Base-by-base conservation (phyloP, 305 asterid genomes). In the Caryopteris hybrid region DNA sequence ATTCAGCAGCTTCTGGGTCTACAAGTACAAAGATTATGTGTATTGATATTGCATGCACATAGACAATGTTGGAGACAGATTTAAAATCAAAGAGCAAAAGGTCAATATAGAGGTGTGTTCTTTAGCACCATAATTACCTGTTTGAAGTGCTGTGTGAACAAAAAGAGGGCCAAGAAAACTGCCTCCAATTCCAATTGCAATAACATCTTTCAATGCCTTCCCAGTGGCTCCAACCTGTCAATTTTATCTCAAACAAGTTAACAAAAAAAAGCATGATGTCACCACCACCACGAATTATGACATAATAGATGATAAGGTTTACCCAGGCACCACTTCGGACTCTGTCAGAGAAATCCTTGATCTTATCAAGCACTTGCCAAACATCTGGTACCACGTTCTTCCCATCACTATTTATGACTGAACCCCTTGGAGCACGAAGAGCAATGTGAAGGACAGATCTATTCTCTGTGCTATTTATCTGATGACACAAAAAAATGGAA, bases 281-380 rank as follows among this genome's bases (percentile, higher is more conserved):
- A 46, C 20, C 13, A 67, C 52, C 55, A 70, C 57, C 48, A 61
- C 57, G 56, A 39, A 27, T 38, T 27, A 55, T 65, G 6, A 21
- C 33, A 63, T 17, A 65, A 74, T 51, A 56, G 71, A 72, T 17
- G 42, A 23, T 6, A 29, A 58, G 73, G 52, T 66, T 78, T 91
- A 91, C 99, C 99, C 99, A 91, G 65, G 98, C 86, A 79, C 98
- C 98, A 80, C 85, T 89, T 82, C 99, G 99, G 73, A 95, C 76
- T 71, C 85, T 89, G 59, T 89, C 95, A 10, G 99, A 91, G 82
- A 95, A 95, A 67, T 91, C 87, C 74, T 76, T 82, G 77, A 95
- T 95, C 85, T 91, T 95, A 76, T 95, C 95, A 61, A 91, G 94
- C 64, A 95, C 99, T 73, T 86, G 83, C 99, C 99, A 95, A 64